Conservation (phyloP, 2,329 filamentous ascomycete species). For the Neodidymelliopsis sp. region DNA sequence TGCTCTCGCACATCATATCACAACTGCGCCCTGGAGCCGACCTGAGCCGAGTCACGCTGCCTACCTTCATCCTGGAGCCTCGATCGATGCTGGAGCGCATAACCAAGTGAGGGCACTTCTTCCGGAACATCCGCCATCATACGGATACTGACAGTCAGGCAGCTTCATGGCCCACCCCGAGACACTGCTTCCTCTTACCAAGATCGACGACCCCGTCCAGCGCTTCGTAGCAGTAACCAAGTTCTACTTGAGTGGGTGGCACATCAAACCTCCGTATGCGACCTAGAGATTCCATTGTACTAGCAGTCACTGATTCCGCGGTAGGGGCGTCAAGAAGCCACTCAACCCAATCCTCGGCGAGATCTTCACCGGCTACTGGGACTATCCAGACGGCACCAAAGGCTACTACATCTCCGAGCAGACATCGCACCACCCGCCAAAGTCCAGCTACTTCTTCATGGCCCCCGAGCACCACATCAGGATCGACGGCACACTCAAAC, state of each 20-base stretch:
- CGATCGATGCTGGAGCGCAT: conserved; percentile 98
- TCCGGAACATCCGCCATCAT: neutral
- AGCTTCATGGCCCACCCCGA: conserved; percentile 99
- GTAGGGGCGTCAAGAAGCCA: conserved; percentile 95
- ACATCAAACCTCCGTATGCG: conserved; percentile 93
- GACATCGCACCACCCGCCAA: conserved; percentile 96
- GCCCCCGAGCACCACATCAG: conserved; percentile 91
- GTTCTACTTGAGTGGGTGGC: conserved; percentile 98
- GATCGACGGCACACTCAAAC: conserved; percentile 94
- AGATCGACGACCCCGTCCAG: conserved; percentile 85
- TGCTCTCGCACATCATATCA: conserved; percentile 96
- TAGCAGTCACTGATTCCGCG: conserved; percentile 35
- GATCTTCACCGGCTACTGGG: conserved; percentile 95
- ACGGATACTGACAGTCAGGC: conserved; percentile 31
- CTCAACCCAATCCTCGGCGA: conserved; percentile 96
- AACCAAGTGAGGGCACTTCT: conserved; percentile 76
- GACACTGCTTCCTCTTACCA: conserved; percentile 85
- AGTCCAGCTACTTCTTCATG: conserved; percentile 99
- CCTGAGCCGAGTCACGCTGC: conserved; percentile 89
- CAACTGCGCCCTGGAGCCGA: conserved; percentile 95
- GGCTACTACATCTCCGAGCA: conserved; percentile 98
- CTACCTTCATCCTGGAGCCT: conserved; percentile 97
- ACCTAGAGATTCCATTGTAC: conserved; percentile 5
- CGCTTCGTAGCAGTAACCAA: conserved; percentile 96
- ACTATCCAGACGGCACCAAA: conserved; percentile 80